Conservation (phyloP, 2,329 filamentous ascomycete species). For the Penicillium sp. region DNA sequence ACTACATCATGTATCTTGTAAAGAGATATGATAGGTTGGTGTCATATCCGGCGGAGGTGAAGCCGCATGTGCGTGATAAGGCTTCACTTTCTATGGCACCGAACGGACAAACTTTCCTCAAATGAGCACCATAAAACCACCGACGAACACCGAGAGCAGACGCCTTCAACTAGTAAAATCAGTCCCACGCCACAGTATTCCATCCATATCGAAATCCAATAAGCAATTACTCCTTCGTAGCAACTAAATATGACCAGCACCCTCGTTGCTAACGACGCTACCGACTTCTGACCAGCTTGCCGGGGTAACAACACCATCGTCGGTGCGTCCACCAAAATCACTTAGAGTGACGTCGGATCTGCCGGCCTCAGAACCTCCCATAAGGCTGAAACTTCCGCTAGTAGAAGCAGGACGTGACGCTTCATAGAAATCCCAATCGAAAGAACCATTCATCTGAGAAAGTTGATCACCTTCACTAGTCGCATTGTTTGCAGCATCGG, state of each 20-base stretch:
- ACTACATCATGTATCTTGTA: too few relatives aligned
- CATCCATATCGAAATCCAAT: background rate
- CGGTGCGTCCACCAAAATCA: slow-evolving; percentile 33
- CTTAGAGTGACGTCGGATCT: slow-evolving; percentile 41
- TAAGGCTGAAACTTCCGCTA: slow-evolving; percentile 38
- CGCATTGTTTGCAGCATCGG: slow-evolving; percentile 21
- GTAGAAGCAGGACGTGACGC: slow-evolving; percentile 38
- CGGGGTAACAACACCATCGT: slow-evolving; percentile 36
- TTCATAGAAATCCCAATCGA: slow-evolving; percentile 19
- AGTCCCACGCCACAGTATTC: background rate
- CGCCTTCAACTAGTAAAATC: background rate
- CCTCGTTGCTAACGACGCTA: slow-evolving; percentile 43
- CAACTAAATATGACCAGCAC: slow-evolving; percentile 30
- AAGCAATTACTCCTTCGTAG: slow-evolving; percentile 11
- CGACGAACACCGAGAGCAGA: background rate
- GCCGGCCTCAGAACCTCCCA: slow-evolving; percentile 32
- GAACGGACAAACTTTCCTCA: too few relatives aligned
- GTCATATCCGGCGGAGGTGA: too few relatives aligned
- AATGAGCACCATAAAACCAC: background rate
- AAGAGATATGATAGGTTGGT: too few relatives aligned
- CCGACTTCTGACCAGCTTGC: slow-evolving; percentile 46
- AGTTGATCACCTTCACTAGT: slow-evolving; percentile 19
- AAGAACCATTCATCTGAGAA: slow-evolving; percentile 9
- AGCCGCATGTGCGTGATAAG: too few relatives aligned
- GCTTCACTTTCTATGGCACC: too few relatives aligned